phyloP scores from a whole-genome alignment of 441 rosid genomes.

The Omphalea diandra region DNA sequence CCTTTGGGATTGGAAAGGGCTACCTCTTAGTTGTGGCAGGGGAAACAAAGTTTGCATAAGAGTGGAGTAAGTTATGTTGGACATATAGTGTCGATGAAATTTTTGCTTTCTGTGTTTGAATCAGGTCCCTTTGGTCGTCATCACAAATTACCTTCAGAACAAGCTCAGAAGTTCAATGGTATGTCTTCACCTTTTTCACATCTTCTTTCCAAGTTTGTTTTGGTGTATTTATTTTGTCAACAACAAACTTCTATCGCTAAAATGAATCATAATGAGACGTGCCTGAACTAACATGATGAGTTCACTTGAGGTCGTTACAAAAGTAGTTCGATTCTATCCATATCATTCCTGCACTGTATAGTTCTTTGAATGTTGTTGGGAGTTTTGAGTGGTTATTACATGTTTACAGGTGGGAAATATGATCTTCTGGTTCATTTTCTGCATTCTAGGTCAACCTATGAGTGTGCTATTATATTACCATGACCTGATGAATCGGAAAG shows the following conservation, averaged over 20 bases:
- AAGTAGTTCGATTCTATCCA: background rate
- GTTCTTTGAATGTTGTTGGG: no score
- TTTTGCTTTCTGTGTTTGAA: constrained; percentile 10
- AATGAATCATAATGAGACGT: background rate
- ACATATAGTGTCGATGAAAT: background rate
- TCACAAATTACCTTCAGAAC: constrained; percentile 54
- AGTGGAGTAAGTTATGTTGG: background rate
- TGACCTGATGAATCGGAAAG: constrained; percentile 88
- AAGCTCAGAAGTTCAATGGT: constrained; percentile 76
- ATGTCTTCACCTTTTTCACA: constrained; percentile 17
- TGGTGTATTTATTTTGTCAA: background rate
- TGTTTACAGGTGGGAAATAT: constrained; percentile 83
- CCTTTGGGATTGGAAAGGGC: background rate
- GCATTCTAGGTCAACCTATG: constrained; percentile 99
- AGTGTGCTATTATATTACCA: constrained; percentile 91
- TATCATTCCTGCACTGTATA: background rate
- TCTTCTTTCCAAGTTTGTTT: background rate
- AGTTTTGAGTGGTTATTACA: background rate
- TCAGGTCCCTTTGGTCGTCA: constrained; percentile 64
- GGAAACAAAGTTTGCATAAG: background rate
- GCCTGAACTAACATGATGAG: no score
- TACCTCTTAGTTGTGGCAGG: no score
- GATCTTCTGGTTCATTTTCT: constrained; percentile 90
- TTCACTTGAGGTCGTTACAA: no score
- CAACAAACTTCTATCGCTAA: background rate